Conservation (phyloP, 768 basidiomycete species). For the Boletales sp. region DNA sequence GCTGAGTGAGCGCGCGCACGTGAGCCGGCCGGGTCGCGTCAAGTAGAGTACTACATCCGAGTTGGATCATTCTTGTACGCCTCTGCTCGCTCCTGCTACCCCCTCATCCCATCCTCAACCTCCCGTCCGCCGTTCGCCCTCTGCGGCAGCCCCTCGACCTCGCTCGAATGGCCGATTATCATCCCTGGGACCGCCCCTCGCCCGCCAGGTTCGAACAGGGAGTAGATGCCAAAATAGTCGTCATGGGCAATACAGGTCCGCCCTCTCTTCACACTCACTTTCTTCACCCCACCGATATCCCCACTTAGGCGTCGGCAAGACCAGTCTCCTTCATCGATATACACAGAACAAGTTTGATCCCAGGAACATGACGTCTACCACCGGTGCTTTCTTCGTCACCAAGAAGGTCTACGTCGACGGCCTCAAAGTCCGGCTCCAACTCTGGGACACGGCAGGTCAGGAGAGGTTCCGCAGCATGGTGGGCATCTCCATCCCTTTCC, state of each 20-base stretch:
- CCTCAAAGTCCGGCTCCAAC: conserved; percentile 78
- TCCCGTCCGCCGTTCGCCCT: conserved; percentile 36
- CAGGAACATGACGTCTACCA: conserved; percentile 84
- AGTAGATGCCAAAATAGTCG: conserved; percentile 92
- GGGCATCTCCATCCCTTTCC: conserved; percentile 19
- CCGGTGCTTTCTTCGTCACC: conserved; percentile 90
- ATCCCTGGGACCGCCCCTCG: conserved; percentile 61
- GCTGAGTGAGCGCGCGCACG: conserved; percentile 21
- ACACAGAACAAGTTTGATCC: conserved; percentile 89
- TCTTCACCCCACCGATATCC: conserved; percentile 10
- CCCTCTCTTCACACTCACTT: conserved; percentile 9
- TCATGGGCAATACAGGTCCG: conserved; percentile 80
- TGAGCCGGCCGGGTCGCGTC: conserved; percentile 32
- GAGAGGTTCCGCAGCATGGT: conserved; percentile 92
- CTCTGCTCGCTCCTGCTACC: conserved; percentile 28
- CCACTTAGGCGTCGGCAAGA: conserved; percentile 80
- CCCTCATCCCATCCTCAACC: conserved; percentile 31
- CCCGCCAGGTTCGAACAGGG: conserved; percentile 74
- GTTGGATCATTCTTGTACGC: conserved; percentile 25
- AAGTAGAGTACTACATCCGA: conserved; percentile 18
- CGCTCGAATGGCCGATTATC: conserved; percentile 53
- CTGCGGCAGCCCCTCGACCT: conserved; percentile 39
- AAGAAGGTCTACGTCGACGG: conserved; percentile 88
- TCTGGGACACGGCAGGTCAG: conserved; percentile 95
- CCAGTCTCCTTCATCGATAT: conserved; percentile 85